Conservation (phyloP, 2,329 filamentous ascomycete species). For the Thielaviopsis musarum region DNA sequence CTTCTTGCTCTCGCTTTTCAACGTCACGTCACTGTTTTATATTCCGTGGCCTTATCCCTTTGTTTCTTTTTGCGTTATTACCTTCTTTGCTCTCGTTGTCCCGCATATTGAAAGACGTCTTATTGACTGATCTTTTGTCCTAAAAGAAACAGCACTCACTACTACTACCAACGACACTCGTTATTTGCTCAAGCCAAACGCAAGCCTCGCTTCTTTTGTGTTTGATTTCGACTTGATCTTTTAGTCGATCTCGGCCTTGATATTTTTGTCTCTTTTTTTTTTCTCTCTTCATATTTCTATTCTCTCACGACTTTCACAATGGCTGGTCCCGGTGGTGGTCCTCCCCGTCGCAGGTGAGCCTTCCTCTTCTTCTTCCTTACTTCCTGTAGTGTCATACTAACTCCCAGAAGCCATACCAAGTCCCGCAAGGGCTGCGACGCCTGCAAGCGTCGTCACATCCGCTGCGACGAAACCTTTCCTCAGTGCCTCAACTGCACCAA, state of each 20-base stretch:
- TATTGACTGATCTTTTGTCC: no score
- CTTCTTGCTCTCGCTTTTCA: no score
- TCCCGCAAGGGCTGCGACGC: slow-evolving; percentile 96
- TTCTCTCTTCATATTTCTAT: slow-evolving; percentile 1
- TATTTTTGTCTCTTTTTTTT: background rate
- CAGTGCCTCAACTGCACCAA: slow-evolving; percentile 99
- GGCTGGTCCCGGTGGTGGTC: slow-evolving; percentile 89
- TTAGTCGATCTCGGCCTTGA: background rate
- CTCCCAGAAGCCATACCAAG: slow-evolving; percentile 69
- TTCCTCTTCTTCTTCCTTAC: background rate
- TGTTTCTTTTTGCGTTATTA: no score
- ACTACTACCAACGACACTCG: background rate
- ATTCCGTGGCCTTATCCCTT: no score
- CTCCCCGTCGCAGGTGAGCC: slow-evolving; percentile 52
- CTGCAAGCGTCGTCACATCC: slow-evolving; percentile 93
- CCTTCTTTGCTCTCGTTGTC: no score
- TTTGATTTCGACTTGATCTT: background rate
- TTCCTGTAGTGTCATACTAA: slow-evolving; percentile 13
- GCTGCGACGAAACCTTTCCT: slow-evolving; percentile 93
- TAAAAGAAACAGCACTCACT: no score
- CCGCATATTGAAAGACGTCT: no score
- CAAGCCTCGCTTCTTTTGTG: background rate
- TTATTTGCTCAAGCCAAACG: background rate
- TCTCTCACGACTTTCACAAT: slow-evolving; percentile 31
- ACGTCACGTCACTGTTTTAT: no score